A percentile compares a stretch with the other conserved stretches of the same genome.
Evolutionary conservation across 768 basidiomycete genomes (phyloP).

Genomic region (Auricularia sp.): DNA sequence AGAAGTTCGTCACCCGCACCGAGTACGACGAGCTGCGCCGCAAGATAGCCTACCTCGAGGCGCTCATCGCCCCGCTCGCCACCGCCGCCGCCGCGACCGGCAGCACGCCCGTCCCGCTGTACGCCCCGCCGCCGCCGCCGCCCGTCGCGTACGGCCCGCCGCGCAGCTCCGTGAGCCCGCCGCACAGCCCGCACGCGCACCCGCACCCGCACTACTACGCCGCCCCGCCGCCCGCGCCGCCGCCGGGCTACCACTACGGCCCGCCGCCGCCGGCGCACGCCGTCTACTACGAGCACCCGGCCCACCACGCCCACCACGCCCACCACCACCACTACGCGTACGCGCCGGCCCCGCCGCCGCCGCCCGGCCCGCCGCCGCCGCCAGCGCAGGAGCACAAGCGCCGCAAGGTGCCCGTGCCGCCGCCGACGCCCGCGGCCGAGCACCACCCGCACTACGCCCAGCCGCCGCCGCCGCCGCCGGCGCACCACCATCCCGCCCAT

Average conservation of each 20-base stretch:
- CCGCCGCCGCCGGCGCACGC: not conserved
- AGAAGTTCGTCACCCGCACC: slow-evolving; percentile 69
- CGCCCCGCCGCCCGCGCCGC: slow-evolving; percentile 65
- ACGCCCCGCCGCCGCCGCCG: slow-evolving; percentile 12
- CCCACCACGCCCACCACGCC: not conserved
- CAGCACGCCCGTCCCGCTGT: not conserved
- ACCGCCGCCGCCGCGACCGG: slow-evolving; percentile 11
- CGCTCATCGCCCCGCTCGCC: slow-evolving; percentile 36
- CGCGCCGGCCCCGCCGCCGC: not conserved
- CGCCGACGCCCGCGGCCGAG: no score
- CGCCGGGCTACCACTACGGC: slow-evolving; percentile 19
- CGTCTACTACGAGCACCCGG: not conserved
- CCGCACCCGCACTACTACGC: slow-evolving; percentile 56
- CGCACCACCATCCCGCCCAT: no score
- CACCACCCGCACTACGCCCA: no score
- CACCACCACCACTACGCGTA: not conserved
- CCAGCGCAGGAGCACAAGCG: no score
- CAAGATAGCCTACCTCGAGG: slow-evolving; percentile 52
- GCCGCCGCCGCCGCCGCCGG: no score
- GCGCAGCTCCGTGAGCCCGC: slow-evolving; percentile 15
- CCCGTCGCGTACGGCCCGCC: slow-evolving; percentile 14
- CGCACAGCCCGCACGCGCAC: slow-evolving; percentile 17
- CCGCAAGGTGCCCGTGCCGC: no score
- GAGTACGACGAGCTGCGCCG: slow-evolving; percentile 70
- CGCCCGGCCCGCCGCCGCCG: no score